A percentile compares a stretch with the other conserved stretches of the same genome.
These are phyloP conservation scores for Elymus sibiricus DNA, from an alignment of 176 grass and related monocot genomes.

Conservation along the genomic window DNA sequence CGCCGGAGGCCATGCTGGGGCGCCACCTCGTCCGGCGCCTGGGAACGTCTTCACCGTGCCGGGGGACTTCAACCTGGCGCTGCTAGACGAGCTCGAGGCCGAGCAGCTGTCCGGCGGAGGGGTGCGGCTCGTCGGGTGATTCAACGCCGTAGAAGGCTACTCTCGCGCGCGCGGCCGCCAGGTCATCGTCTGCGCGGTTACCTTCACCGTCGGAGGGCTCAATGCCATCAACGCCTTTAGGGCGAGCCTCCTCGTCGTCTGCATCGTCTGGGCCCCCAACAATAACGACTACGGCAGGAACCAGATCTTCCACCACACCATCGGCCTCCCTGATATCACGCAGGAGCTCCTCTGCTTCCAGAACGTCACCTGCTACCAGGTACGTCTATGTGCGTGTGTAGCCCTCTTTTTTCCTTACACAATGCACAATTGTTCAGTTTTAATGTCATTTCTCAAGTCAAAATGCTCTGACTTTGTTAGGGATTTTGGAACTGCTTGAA, in stretches of 20 bases:
- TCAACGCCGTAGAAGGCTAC: conserved; percentile 67
- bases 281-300: conserved; percentile 60
- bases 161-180: conserved; percentile 33
- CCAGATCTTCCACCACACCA: conserved; percentile 47
- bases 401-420: no score
- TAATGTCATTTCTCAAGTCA: no score
- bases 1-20: conserved; percentile 30
- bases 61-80: conserved; percentile 57
- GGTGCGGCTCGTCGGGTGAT: conserved; percentile 61
- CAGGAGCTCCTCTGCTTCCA: conserved; percentile 63
- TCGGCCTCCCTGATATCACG: conserved; percentile 32
- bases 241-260: conserved; percentile 49
- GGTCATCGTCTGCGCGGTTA: conserved; percentile 47
- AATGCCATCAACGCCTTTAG: conserved; percentile 64
- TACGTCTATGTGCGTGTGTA: no score
- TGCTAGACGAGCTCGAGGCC: conserved; percentile 57
- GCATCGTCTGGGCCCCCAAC: conserved; percentile 40
- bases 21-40: conserved; percentile 50
- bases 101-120: conserved; percentile 11
- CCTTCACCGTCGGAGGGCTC: conserved; percentile 56
- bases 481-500: not conserved
- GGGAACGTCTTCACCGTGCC: conserved; percentile 43
- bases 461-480: not conserved
- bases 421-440: not conserved
- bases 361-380: conserved; percentile 58